These are phyloP conservation scores for Boletus reticuloceps DNA, from an alignment of 768 basidiomycete genomes.

Conservation along the genomic window DNA sequence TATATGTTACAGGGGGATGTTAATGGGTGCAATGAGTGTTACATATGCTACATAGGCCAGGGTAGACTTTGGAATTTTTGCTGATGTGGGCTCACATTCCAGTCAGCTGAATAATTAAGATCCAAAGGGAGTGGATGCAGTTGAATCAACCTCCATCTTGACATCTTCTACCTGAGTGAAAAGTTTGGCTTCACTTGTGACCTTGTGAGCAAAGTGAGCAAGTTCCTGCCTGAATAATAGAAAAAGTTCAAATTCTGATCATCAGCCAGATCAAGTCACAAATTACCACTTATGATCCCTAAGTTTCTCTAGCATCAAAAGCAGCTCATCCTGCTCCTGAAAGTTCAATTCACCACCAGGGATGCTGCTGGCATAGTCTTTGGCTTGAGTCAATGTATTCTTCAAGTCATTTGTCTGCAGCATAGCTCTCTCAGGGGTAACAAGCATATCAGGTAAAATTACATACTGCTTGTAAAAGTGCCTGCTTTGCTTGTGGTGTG, in stretches of 20 bases:
- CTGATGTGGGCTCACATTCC: no score
- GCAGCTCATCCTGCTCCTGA: conserved; percentile 69
- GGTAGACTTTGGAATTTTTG: no score
- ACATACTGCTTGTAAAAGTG: conserved; percentile 61
- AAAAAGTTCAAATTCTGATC: neutral
- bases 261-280: neutral
- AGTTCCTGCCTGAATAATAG: conserved; percentile 49
- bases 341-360: conserved; percentile 73
- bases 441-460: neutral
- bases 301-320: conserved; percentile 62
- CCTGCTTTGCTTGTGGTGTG: conserved; percentile 61
- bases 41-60: no score
- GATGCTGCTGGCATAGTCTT: conserved; percentile 52
- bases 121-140: conserved; percentile 64
- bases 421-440: neutral
- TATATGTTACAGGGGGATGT: no score
- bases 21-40: no score
- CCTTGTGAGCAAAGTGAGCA: conserved; percentile 46
- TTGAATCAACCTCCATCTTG: conserved; percentile 72
- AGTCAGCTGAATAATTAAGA: conserved; percentile 19
- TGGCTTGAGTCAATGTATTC: conserved; percentile 54
- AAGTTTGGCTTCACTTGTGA: conserved; percentile 33
- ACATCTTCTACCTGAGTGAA: conserved; percentile 25
- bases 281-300: conserved; percentile 50
- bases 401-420: conserved; percentile 74